phyloP scores from a whole-genome alignment of 176 grass and related monocot species.

The Leersia perrieri region DNA sequence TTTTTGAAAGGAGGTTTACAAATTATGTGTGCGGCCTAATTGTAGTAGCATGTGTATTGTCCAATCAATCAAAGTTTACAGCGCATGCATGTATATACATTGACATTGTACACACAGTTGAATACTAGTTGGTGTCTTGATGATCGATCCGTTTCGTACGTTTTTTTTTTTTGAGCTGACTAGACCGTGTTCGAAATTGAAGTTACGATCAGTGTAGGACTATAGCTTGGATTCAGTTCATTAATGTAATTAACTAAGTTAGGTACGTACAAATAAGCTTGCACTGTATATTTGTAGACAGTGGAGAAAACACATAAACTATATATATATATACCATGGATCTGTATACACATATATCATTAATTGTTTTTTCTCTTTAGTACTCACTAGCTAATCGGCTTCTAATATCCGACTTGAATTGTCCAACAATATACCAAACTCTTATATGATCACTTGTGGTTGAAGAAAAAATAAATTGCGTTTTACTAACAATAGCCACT shows the following conservation, averaged over 20 bases:
- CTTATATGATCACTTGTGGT: neutral
- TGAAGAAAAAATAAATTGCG: neutral
- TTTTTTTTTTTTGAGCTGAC: neutral
- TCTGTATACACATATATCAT: too few species aligned
- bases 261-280: too few species aligned
- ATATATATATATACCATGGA: too few species aligned
- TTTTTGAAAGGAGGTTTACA: too few species aligned
- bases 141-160: neutral
- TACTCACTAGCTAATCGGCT: neutral
- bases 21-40: neutral
- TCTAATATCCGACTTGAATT: neutral
- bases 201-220: neutral
- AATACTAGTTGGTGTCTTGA: too few species aligned
- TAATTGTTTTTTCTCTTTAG: neutral
- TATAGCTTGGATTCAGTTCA: neutral
- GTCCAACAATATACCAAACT: neutral
- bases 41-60: neutral
- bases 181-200: neutral
- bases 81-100: neutral
- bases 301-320: too few species aligned
- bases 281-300: too few species aligned
- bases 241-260: neutral
- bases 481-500: neutral
- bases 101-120: neutral
- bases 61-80: neutral